Base-by-base conservation (phyloP, 768 basidiomycete genomes). In the Tubosaeta brunneosetosa region DNA sequence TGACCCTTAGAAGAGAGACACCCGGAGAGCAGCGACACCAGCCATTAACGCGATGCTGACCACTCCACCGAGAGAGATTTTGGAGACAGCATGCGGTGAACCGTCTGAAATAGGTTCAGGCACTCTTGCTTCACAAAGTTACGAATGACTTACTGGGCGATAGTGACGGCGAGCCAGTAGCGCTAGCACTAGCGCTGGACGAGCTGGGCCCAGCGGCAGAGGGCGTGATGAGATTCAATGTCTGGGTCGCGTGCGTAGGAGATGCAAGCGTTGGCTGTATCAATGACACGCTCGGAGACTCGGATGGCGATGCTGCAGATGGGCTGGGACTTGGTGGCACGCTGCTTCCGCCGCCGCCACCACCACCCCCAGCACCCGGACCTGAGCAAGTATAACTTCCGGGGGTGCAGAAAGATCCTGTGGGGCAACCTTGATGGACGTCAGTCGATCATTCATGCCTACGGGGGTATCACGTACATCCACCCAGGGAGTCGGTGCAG, bases 401-500 rank as follows among this genome's bases (percentile, higher is more conserved):
- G 17, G 36, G 2, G 14, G 25, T 46, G 44, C 65, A 66, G 3
- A 16, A 32, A 9, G 33, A 26, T 11, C 60, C 62, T 4, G 3
- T 22, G 6, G 59, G 45, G 38, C 65, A 67, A 44, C 65, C 65
- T 66, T 29, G 1, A 25, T 4, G 0, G 11, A 25, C 11, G 19
- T 59, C 22, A 64, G 54, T 44, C 45, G 17, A 29, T 11, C 17
- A 2, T 16, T 3, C 19, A 11, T 12, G 6, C 6, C 14, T 19
- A 4, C 1, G 17, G 3, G 11, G 37, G 3, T 11, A 10, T 7
- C 11, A 60, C 65, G 31, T 42, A 66, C 65, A 66, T 49, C 53
- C 59, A 31, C 65, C 65, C 25, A 40, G 32, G 9, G 40, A 40
- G 29, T 66, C 65, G 5, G 51, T 57, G 22, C 65, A 66, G 22